Percentiles rank a stretch among this genome's conserved stretches.
Evolutionary conservation across 345 rosid genomes (phyloP).

Genomic region (Hevea brasiliensis): DNA sequence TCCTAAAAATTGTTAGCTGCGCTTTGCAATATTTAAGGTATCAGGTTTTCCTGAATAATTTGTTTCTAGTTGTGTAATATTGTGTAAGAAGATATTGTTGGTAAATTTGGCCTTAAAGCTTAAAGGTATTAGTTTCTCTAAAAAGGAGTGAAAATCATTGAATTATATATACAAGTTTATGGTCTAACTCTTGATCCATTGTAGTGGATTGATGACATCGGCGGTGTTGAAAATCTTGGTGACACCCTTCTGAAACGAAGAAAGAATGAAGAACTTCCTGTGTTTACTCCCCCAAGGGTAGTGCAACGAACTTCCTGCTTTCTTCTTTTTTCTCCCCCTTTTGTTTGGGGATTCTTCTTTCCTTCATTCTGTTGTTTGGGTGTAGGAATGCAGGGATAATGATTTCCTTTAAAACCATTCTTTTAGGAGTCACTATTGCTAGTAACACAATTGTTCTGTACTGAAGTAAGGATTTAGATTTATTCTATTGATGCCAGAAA

Average conservation of each 20-base stretch:
- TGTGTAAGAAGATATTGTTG: neutral
- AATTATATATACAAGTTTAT: neutral
- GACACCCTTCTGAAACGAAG: constrained; percentile 57
- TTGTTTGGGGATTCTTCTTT: neutral
- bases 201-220: constrained; percentile 86
- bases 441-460: neutral
- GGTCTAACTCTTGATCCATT: constrained; percentile 16
- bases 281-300: constrained; percentile 80
- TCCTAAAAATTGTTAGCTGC: neutral
- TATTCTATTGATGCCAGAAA: neutral
- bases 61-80: neutral
- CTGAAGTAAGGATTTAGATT: neutral
- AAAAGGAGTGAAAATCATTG: neutral
- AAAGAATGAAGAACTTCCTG: constrained; percentile 59
- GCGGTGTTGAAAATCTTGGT: constrained; percentile 73
- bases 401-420: neutral
- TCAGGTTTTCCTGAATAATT: neutral
- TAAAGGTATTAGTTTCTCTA: neutral
- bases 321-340: constrained; percentile 8
- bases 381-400: no score
- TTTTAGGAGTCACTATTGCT: neutral
- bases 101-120: neutral
- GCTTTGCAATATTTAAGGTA: neutral
- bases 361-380: neutral
- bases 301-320: neutral